Evolutionary conservation across 306 rosid species (phyloP), one percentile per base, ranked within the genome.

Genomic region (Cucumis hystrix): DNA sequence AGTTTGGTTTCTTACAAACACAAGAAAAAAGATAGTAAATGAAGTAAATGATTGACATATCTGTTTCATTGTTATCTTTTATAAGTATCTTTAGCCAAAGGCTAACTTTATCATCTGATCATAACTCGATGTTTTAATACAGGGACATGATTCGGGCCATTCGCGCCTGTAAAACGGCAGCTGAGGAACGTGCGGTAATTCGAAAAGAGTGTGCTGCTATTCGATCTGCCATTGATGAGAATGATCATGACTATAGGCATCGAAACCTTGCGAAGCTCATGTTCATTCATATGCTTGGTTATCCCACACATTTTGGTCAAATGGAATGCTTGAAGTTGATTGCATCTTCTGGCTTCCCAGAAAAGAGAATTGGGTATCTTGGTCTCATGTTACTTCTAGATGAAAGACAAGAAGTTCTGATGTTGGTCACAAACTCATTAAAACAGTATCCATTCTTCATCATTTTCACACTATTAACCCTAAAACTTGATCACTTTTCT

Each of bases 301-400:
- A 95, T 86, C 99, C 99, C 57, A 95, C 99, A 45, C 97, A 95
- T 88, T 95, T 95, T 92, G 99, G 99, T 87, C 99, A 95, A 91
- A 95, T 95, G 99, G 99, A 95, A 79, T 95, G 99, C 87, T 87
- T 95, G 78, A 95, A 95, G 86, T 89, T 88, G 86, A 95, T 95
- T 43, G 99, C 98, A 16, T 88, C 99, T 68, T 78, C 98, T 16
- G 97, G 97, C 82, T 95, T 95, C 84, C 99, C 99, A 23, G 99
- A 95, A 87, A 95, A 95, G 86, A 95, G 99, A 86, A 92, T 95
- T 81, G 99, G 99, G 59, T 95, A 95, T 83, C 99, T 95, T 81
- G 97, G 93, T 79, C 97, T 95, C 79, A 95, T 95, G 99, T 91
- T 95, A 85, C 97, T 95, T 84, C 99, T 95, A 56, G 99, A 95